A percentile compares a stretch with the other conserved stretches of the same genome.
Evolutionary conservation across 1,284 basidiomycete species (phyloP).

Genomic region (Ustilago tritici): DNA sequence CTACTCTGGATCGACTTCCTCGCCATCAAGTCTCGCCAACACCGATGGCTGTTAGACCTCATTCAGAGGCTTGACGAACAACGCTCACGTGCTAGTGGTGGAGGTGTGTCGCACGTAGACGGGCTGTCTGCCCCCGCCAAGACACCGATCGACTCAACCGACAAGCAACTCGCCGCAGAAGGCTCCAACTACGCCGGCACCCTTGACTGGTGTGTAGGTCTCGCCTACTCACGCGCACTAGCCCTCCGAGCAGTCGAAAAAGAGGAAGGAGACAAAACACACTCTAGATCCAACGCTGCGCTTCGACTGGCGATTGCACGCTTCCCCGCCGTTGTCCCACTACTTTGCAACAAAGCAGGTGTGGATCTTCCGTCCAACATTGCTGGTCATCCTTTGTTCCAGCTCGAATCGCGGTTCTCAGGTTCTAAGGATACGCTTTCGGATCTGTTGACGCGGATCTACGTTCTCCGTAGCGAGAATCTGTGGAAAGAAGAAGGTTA

Average conservation of each 20-base stretch:
- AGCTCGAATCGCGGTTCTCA: slow-evolving; percentile 23
- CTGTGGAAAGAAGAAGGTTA: slow-evolving; percentile 64
- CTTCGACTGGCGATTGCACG: slow-evolving; percentile 60
- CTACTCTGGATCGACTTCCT: slow-evolving; percentile 69
- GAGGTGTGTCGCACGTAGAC: slow-evolving; percentile 26
- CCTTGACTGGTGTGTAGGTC: slow-evolving; percentile 65
- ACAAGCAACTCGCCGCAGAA: slow-evolving; percentile 48
- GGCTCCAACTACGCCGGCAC: slow-evolving; percentile 35
- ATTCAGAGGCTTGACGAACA: slow-evolving; percentile 53
- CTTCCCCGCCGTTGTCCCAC: slow-evolving; percentile 55
- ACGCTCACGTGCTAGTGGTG: slow-evolving; percentile 10
- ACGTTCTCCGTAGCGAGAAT: slow-evolving; percentile 59
- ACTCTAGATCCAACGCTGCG: slow-evolving; percentile 40
- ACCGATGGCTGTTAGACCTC: slow-evolving; percentile 62
- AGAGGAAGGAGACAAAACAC: slow-evolving; percentile 52
- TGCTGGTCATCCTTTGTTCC: slow-evolving; percentile 29
- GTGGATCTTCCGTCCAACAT: slow-evolving; percentile 45
- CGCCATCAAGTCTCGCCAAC: slow-evolving; percentile 62
- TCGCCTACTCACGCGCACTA: slow-evolving; percentile 58
- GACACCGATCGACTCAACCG: slow-evolving; percentile 48
- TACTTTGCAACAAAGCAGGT: slow-evolving; percentile 61
- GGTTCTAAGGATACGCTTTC: slow-evolving; percentile 31
- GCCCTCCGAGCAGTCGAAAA: slow-evolving; percentile 58
- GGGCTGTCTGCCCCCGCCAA: slow-evolving; percentile 40
- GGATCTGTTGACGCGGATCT: slow-evolving; percentile 62